A percentile compares a stretch with the other conserved stretches of the same genome.
phyloP scores from a whole-genome alignment of 352 stramenopile species.

The Globisporangium okanoganense region DNA sequence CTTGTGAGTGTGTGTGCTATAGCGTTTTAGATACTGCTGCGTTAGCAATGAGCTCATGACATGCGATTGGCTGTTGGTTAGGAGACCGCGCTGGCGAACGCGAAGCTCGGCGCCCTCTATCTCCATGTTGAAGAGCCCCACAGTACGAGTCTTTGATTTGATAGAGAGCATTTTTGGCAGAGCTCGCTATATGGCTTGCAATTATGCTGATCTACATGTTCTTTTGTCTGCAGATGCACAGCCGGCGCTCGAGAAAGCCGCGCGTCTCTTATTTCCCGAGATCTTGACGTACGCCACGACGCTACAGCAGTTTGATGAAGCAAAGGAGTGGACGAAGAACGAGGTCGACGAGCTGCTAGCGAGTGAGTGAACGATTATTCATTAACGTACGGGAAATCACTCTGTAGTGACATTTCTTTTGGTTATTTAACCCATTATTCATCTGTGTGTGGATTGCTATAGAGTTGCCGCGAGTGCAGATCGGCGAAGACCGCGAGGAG shows the following conservation, averaged over 20 bases:
- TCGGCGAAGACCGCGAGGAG: conserved; percentile 14
- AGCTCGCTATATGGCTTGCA: not conserved
- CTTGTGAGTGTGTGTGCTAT: conserved; percentile 18
- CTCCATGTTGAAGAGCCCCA: conserved; percentile 62
- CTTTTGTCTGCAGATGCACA: conserved; percentile 40
- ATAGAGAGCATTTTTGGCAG: not conserved
- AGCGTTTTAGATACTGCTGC: not conserved
- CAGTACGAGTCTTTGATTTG: conserved; percentile 24
- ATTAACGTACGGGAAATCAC: too few species aligned
- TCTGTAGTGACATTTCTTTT: too few species aligned
- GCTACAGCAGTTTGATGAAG: conserved; percentile 18
- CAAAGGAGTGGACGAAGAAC: conserved; percentile 8
- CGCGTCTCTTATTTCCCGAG: conserved; percentile 33
- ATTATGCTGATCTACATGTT: not conserved
- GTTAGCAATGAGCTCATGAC: not conserved
- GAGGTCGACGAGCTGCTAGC: conserved; percentile 11
- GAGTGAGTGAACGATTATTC: not conserved
- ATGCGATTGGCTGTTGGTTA: conserved; percentile 12
- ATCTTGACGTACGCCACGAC: conserved; percentile 28
- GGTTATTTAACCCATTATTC: too few species aligned
- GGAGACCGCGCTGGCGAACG: conserved; percentile 31
- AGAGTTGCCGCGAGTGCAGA: conserved; percentile 22
- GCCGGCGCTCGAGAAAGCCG: conserved; percentile 41
- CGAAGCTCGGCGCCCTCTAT: conserved; percentile 41
- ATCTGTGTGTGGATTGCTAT: not conserved